A percentile compares a stretch with the other conserved stretches of the same genome.
These are phyloP conservation scores for Cardamine chenopodiifolia DNA, from an alignment of 345 rosid species.

Conservation along the genomic window DNA sequence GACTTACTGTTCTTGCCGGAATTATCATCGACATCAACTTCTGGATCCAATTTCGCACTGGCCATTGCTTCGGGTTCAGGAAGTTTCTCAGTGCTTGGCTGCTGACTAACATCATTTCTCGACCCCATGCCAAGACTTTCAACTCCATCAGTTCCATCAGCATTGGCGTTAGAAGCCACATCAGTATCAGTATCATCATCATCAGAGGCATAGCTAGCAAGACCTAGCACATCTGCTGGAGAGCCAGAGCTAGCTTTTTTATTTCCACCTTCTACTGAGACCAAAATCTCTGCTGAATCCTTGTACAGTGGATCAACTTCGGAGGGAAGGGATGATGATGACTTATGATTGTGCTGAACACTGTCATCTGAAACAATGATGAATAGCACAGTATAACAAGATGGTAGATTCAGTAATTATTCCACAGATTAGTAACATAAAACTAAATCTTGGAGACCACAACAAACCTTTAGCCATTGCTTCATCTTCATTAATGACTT, in stretches of 20 bases:
- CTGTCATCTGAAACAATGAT: constrained; percentile 51
- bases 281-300: constrained; percentile 57
- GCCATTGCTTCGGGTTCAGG: constrained; percentile 45
- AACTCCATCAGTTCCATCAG: constrained; percentile 46
- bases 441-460: constrained; percentile 16
- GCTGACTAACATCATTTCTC: constrained; percentile 43
- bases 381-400: constrained; percentile 15
- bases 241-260: constrained; percentile 62
- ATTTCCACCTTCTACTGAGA: constrained; percentile 48
- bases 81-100: constrained; percentile 43
- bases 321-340: constrained; percentile 45
- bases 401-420: constrained; percentile 20
- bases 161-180: constrained; percentile 62
- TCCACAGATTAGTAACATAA: background rate
- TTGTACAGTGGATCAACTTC: constrained; percentile 47
- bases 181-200: constrained; percentile 57
- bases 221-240: constrained; percentile 84
- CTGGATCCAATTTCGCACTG: constrained; percentile 45
- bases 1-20: constrained; percentile 37
- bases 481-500: constrained; percentile 83
- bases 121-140: constrained; percentile 47
- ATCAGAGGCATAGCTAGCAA: constrained; percentile 89
- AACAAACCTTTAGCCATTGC: constrained; percentile 56
- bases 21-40: constrained; percentile 35
- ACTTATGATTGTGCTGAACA: constrained; percentile 46